Evolutionary conservation across 176 grass and related monocot genomes (phyloP), one percentile per base, ranked within the genome.

Genomic region (Zoysia japonica): DNA sequence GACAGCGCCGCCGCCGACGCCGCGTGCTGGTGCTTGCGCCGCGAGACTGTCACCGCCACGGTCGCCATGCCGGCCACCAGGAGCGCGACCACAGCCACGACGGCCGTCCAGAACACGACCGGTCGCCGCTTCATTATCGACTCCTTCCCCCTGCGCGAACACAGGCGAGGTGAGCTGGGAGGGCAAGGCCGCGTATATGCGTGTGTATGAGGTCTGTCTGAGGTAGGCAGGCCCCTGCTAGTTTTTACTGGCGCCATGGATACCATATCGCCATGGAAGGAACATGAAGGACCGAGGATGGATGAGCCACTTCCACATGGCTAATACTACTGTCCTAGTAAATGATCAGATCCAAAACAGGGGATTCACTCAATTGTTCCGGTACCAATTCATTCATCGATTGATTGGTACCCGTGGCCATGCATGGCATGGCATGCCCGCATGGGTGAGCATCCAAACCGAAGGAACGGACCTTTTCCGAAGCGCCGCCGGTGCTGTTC

Each of bases 51-150:
- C 3, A 73, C 86, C 39, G 87, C 81, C 1, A 74, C 85, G 12
- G 75, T 81, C 7, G 82, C 87, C 2, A 83, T 72, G 87, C 83
- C 68, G 7, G 61, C 78, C 44, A 55, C 70, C 8, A 70, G 45
- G 7, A 89, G 61, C 42, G 40, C 15, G 0, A 39, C 1, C 28
- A 46, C n/a, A 57, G 39, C 78, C 78, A 78, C 61, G 11, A 67
- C 61, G 3, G 66, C 52, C 38, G 61, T 67, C 7, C 61, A 51
- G 37, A 81, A 45, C 44, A 10, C 38, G 39, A 7, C 45, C 50
- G 50, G 53, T 0, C 48, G 36, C 65, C 48, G 36, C 65, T 2
- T 81, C 79, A 83, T 85, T 49, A 2, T 40, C 54, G 52, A 2
- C 55, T 6, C 6, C 36, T 14, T 64, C 50, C 39, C 52, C 65